These are phyloP conservation scores for Colletotrichum limetticola DNA, from an alignment of 2,329 filamentous ascomycete genomes.

Conservation along the genomic window DNA sequence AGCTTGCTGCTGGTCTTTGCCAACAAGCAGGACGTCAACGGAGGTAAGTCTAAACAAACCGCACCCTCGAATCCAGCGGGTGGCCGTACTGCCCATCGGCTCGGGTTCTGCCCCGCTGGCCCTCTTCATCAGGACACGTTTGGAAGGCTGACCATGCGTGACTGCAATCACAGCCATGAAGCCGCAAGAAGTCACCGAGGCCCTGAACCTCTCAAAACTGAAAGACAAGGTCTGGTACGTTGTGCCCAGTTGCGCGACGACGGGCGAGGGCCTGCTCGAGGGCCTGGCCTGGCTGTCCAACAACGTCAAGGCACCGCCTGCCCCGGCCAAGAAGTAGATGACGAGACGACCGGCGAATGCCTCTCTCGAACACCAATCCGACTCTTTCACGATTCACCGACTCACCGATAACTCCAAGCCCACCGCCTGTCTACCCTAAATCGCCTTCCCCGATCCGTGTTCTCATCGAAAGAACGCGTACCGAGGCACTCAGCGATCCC, in stretches of 20 bases:
- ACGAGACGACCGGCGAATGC: conserved; percentile 13
- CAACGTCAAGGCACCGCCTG: conserved; percentile 77
- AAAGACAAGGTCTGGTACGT: conserved; percentile 90
- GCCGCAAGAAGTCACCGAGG: conserved; percentile 82
- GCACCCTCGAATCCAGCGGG: background rate
- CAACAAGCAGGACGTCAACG: conserved; percentile 96
- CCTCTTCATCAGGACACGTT: background rate
- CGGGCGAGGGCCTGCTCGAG: conserved; percentile 83
- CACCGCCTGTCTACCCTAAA: background rate
- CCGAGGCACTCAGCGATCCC: conserved; percentile 7
- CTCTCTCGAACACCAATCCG: background rate
- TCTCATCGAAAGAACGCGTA: conserved; percentile 1
- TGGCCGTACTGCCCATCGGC: background rate
- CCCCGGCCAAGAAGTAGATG: conserved; percentile 64
- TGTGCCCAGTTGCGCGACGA: conserved; percentile 83
- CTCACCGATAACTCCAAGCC: background rate
- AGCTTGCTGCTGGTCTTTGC: conserved; percentile 94
- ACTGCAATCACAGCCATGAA: conserved; percentile 71
- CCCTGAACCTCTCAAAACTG: conserved; percentile 78
- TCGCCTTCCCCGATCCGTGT: conserved; percentile 5
- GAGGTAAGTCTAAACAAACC: conserved; percentile 61
- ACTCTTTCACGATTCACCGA: conserved; percentile 5
- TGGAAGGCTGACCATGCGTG: background rate
- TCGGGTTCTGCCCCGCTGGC: background rate
- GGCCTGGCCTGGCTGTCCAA: conserved; percentile 86